Evolutionary conservation across 768 basidiomycete species (phyloP).

Genomic region (Tylopilus intermedius): DNA sequence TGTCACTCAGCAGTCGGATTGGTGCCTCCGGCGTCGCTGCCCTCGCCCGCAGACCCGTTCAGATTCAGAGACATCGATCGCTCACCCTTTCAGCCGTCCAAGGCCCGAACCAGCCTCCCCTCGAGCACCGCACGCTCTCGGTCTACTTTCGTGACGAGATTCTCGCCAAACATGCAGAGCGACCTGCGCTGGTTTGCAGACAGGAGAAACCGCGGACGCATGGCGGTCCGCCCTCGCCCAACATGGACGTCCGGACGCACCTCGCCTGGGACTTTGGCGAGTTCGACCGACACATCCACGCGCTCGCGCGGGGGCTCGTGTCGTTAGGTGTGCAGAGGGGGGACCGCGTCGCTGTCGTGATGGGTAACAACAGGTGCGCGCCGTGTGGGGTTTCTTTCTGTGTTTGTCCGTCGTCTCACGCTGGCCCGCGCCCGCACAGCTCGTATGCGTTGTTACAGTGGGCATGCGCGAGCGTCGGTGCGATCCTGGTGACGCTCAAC

Average conservation of each 20-base stretch:
- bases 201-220: constrained; percentile 54
- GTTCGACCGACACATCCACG: constrained; percentile 60
- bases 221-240: constrained; percentile 54
- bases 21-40: neutral
- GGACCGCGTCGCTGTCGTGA: constrained; percentile 72
- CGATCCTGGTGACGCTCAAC: constrained; percentile 77
- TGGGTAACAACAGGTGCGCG: constrained; percentile 79
- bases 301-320: constrained; percentile 66
- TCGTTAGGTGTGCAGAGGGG: constrained; percentile 67
- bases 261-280: constrained; percentile 74
- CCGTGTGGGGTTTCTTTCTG: neutral
- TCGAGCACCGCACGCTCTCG: constrained; percentile 52
- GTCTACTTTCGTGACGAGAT: constrained; percentile 59
- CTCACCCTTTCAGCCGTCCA: constrained; percentile 51
- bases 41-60: constrained; percentile 7
- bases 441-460: constrained; percentile 79
- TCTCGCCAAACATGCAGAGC: constrained; percentile 40
- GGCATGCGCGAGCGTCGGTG: constrained; percentile 84
- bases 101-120: constrained; percentile 52
- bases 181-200: constrained; percentile 62
- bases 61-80: constrained; percentile 11
- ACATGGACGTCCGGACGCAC: constrained; percentile 44
- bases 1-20: constrained; percentile 2
- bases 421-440: constrained; percentile 32
- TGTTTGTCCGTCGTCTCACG: neutral